Evolutionary conservation across 495 filamentous ascomycete genomes (phyloP), one percentile per base, ranked within the genome.

Genomic region (Chaetomium tenue): DNA sequence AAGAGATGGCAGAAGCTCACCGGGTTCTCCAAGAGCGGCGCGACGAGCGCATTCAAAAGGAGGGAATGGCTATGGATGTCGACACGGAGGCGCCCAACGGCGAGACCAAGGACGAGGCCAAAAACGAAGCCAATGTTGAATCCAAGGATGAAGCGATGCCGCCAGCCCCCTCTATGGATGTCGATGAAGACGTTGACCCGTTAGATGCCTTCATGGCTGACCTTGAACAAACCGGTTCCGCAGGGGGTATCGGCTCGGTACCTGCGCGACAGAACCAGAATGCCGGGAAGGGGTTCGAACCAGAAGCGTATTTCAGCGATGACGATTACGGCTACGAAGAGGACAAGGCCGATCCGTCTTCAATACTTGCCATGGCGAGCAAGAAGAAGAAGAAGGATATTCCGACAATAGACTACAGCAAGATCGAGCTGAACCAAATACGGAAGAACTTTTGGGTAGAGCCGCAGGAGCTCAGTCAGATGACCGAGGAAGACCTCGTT

Each of bases 301-400:
- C 90, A 1, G 87, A 96, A 75, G 85, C 91, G n/a, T 87, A 96
- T 65, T 94, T 95, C 71, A 86, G 83, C 47, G 92, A 93, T 58
- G 87, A 95, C 47, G 91, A 94, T 54, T 87, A 86, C 37, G 87
- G 89, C 58, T 83, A 91, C 62, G 87, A 88, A 26, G 87, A 91
- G 3, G 89, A 89, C 48, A 81, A 84, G 40, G 87, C 90, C 70
- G 86, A 91, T 22, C 89, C 95, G 59, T 88, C 93, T 70, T 74
- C 78, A 9, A 90, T 97, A 68, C 83, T 97, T 26, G 89, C 91
- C 44, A 89, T 95, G 78, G 88, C 91, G 18, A 90, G 84, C 51
- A 97, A 96, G 72, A 91, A 90, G 72, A 98, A 97, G 82, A 98
- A 96, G 81, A 96, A 97, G 74, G 94, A 99, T 65, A 87, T 98